Base-by-base conservation (phyloP, 2,329 filamentous ascomycete genomes). In the Monosporascus sp. region DNA sequence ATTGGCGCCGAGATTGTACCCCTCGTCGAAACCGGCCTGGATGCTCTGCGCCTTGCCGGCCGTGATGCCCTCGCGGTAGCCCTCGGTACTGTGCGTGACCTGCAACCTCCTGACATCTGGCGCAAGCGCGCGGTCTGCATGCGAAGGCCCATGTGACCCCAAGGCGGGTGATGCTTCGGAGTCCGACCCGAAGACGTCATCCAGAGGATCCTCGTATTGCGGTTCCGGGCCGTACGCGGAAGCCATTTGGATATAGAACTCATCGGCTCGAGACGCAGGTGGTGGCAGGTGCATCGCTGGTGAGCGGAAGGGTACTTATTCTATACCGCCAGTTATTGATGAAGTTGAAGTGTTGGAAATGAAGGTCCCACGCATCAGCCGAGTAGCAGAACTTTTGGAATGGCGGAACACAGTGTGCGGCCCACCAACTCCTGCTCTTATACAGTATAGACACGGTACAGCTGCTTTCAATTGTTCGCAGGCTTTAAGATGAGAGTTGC, bases 1-100 rank as follows among this genome's bases (percentile, higher is more conserved):
- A 50, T 87, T 85, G 1, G 91, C 92, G 14, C 94, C 94, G 0
- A 97, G 77, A 16, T 84, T 78, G 68, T 91, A 97, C 0, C 93
- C 93, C 59, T 93, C 89, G 68, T 99, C 94, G 66, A 99, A 97
- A 0, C 93, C 93, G 16, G 78, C 78, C 71, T 99, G 94, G 26
- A 97, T 83, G 63, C 85, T 87, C 48, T 78, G 73, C 26, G 82
- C 81, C 69, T 97, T 97, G 35, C 88, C 88, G 3, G 75, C 76
- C 0, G 87, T 80, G 51, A 97, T 81, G 45, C 93, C 94, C 64
- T 97, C 92, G 55, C 93, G 87, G 72, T 97, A 97, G 20, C 94
- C 94, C 40, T 89, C 86, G 7, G 89, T 97, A 50, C 84, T 81
- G 68, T 96, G 91, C 52, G 88, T 85, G 43, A 83, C 80, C 63